A percentile compares a stretch with the other conserved stretches of the same genome.
Conservation (phyloP, 78 protist species). For the Dictyostelium purpureum region DNA sequence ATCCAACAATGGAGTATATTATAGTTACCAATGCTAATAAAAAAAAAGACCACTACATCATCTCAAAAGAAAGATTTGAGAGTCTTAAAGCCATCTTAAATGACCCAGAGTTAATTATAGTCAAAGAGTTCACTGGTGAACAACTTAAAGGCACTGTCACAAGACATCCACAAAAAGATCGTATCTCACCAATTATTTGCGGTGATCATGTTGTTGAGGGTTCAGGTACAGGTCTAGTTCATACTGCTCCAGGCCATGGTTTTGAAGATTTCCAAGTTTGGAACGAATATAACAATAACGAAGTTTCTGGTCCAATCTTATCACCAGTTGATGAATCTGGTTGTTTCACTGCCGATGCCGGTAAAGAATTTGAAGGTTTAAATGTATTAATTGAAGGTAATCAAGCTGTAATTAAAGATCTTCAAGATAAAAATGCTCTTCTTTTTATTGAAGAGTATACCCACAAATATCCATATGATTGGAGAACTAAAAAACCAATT, state of each 20-base stretch:
- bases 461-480: slow-evolving; percentile 97
- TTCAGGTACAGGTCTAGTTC: slow-evolving; percentile 96
- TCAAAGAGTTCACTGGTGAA: slow-evolving; percentile 8
- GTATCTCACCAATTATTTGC: slow-evolving; percentile 46
- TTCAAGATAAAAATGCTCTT: not conserved
- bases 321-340: slow-evolving; percentile 87
- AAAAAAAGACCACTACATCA: not conserved
- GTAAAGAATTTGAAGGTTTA: slow-evolving; percentile 77
- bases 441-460: slow-evolving; percentile 66
- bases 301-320: no score
- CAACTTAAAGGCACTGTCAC: slow-evolving; percentile 14
- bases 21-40: not conserved
- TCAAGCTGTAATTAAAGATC: slow-evolving; percentile 47
- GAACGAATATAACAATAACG: not conserved
- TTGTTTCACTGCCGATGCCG: slow-evolving; percentile 59
- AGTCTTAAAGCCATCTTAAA: not conserved
- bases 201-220: slow-evolving; percentile 88
- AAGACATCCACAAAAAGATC: slow-evolving; percentile 29
- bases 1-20: slow-evolving; percentile 26
- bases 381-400: slow-evolving; percentile 84
- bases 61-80: slow-evolving; percentile 42
- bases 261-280: slow-evolving; percentile 88
- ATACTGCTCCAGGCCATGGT: slow-evolving; percentile 98
- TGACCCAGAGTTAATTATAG: no score
- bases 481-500: slow-evolving; percentile 96